These are phyloP conservation scores for Leishmania turanica DNA, from an alignment of 208 protist species.

Conservation along the genomic window DNA sequence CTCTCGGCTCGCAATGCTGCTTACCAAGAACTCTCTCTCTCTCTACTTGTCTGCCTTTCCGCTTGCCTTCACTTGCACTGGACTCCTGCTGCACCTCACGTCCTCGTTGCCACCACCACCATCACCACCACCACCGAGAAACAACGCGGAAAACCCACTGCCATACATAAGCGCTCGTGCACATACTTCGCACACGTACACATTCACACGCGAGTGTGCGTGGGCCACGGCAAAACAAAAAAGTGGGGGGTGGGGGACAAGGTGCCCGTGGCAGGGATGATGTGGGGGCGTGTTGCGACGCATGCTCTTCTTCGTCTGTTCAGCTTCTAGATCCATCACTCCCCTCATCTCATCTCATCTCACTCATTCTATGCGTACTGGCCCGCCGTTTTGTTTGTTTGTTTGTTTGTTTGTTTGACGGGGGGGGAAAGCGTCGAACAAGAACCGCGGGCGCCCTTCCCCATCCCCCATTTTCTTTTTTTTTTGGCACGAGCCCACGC, in stretches of 20 bases:
- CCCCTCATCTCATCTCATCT: background rate
- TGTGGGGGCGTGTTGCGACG: background rate
- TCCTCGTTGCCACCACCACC: background rate
- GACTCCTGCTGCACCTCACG: background rate
- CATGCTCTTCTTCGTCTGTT: background rate
- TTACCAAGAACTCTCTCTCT: conserved; percentile 1
- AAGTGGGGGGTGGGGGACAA: background rate
- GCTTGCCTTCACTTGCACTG: background rate
- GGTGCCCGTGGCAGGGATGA: background rate
- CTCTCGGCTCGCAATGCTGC: background rate
- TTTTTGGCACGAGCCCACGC: background rate
- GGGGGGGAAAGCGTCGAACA: background rate
- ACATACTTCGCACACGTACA: background rate
- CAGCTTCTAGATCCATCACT: background rate
- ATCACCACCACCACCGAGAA: background rate
- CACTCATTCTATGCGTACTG: background rate
- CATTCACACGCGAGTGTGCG: background rate
- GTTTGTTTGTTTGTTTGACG: too few species aligned
- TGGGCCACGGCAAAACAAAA: background rate
- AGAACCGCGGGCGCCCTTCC: too few species aligned
- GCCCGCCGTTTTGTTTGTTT: background rate
- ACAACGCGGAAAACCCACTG: background rate
- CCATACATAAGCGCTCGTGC: background rate
- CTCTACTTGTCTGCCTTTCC: background rate
- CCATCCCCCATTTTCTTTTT: background rate